Base-by-base conservation (phyloP, 2,329 filamentous ascomycete species). In the Scopulariopsis brevicaulis region DNA sequence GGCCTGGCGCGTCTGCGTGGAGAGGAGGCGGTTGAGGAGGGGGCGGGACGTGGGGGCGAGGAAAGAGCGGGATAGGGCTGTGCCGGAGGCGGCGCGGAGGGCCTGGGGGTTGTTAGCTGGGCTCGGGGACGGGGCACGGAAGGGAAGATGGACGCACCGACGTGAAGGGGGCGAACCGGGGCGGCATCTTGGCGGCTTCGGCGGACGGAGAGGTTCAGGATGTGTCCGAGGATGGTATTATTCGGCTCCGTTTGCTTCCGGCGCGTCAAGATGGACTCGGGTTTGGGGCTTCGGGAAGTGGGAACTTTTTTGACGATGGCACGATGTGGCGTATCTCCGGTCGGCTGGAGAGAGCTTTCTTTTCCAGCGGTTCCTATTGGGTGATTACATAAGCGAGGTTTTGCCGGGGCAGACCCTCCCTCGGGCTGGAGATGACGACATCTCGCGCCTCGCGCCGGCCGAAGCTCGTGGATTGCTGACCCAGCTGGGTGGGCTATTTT, bases 1-100 rank as follows among this genome's bases (percentile, higher is more conserved):
- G 28, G 92, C 91, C 46, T 83, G 74, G 61, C 82, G 84, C 12
- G 89, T 94, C 68, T 90, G 82, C 65, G 86, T 82, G 35, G 93
- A 96, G 54, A 99, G 82, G 48, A 90, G 80, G 59, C 91, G 87
- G 60, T 80, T 73, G 62, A 78, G 77, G 66, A 71, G 65, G 54
- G 68, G 67, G 11, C 32, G 32, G 34, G 24, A 48, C n/a, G 48
- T 22, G 51, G 56, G 56, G 32, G 56, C 14, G 35, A 48, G 56
- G 51, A 54, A 12, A 15, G 56, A 50, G 28, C 59, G 57, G 58
- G 60, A 54, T 61, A 64, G 61, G 58, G 62, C 53, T 4, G 53
- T 52, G 51, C 60, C 60, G 52, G 58, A 54, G 18, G 56, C 51
- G 20, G 56, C 11, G 18, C 56, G 56, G 35, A 58, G 52, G 56